Conservation (phyloP, 1,284 basidiomycete genomes). For the Puccinia novopanici region DNA sequence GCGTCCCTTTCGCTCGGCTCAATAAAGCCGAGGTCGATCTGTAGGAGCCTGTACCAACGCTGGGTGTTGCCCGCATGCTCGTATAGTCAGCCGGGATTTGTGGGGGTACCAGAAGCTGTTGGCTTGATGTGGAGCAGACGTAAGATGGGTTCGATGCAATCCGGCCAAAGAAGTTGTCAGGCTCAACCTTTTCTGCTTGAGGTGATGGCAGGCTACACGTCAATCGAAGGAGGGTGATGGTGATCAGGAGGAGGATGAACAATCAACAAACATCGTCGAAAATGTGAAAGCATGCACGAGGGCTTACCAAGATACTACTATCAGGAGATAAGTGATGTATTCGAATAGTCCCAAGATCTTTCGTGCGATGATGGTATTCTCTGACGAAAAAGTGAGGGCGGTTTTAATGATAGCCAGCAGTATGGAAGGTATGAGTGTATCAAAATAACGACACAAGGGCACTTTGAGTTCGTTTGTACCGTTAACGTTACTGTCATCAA, state of each 20-base stretch:
- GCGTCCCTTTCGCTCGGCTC: neutral
- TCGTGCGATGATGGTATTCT: constrained; percentile 37
- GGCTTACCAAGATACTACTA: constrained; percentile 34
- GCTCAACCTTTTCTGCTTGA: constrained; percentile 6
- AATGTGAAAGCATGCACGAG: neutral
- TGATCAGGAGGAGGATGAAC: neutral
- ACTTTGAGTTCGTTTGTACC: neutral
- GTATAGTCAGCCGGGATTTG: neutral
- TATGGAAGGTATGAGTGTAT: constrained; percentile 26
- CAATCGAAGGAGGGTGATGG: neutral
- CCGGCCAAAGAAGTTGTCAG: constrained; percentile 25
- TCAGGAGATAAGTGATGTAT: constrained; percentile 33
- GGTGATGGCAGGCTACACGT: neutral
- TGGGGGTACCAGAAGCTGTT: neutral
- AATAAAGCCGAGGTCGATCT: neutral
- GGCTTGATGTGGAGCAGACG: constrained; percentile 2
- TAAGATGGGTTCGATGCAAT: constrained; percentile 25
- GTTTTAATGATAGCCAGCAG: constrained; percentile 33
- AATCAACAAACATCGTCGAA: too few species aligned
- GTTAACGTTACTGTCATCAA: constrained; percentile 4
- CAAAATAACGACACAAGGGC: constrained; percentile 14
- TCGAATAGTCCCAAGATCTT: constrained; percentile 26
- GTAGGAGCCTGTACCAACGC: neutral
- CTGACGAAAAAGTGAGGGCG: constrained; percentile 16
- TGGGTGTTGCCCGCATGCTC: constrained; percentile 7